phyloP scores from a whole-genome alignment of 768 basidiomycete species.

The Trametes punicea region DNA sequence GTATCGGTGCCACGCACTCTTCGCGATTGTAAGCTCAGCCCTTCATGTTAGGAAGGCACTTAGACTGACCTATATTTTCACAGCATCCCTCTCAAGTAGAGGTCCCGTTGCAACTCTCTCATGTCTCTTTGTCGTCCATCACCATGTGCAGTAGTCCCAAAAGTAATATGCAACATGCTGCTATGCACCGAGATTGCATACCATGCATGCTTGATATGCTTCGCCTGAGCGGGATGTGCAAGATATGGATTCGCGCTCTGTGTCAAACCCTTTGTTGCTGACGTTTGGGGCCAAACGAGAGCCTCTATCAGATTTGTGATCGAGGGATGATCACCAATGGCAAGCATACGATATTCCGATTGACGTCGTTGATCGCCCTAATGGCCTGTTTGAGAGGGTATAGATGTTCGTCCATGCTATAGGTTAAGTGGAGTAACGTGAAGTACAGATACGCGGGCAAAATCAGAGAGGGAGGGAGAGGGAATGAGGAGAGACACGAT shows the following conservation, averaged over 20 bases:
- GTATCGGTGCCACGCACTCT: constrained; percentile 88
- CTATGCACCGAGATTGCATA: constrained; percentile 20
- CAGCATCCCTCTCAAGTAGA: constrained; percentile 96
- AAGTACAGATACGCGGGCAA: constrained; percentile 25
- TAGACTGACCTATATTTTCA: constrained; percentile 10
- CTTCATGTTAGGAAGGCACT: constrained; percentile 1
- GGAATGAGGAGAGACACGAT: background rate
- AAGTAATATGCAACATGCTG: constrained; percentile 41
- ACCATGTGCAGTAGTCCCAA: constrained; percentile 29
- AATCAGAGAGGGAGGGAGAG: constrained; percentile 1
- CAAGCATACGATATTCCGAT: constrained; percentile 10
- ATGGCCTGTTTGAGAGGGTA: constrained; percentile 20
- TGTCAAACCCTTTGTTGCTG: background rate
- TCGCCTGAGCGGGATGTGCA: constrained; percentile 1
- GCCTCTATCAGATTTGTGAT: background rate
- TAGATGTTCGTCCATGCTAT: constrained; percentile 25
- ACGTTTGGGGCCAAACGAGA: background rate
- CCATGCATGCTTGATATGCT: constrained; percentile 2
- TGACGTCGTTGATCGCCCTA: constrained; percentile 20
- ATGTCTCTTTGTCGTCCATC: constrained; percentile 22
- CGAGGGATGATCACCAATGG: background rate
- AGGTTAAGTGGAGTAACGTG: constrained; percentile 23
- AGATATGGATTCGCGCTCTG: background rate
- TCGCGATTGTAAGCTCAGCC: constrained; percentile 45
- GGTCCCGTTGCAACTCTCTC: constrained; percentile 29